Base-by-base conservation (phyloP, 139 green algal genomes). In the Coelastrella sp. region DNA sequence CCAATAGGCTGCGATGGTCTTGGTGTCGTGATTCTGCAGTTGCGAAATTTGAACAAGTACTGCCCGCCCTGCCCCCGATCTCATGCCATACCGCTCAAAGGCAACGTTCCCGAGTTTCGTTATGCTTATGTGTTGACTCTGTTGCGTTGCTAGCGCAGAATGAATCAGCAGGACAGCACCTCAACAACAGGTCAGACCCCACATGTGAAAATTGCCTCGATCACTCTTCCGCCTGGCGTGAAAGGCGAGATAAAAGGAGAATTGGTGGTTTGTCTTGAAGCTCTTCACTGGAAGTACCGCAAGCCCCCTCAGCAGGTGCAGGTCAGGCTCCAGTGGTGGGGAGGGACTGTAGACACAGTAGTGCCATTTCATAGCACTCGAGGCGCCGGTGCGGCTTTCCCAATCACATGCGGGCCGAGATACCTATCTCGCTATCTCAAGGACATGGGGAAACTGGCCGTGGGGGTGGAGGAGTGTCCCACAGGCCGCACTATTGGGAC, bases 251-350 rank as follows among this genome's bases (percentile, higher is more conserved):
- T 83, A 16, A 83, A 82, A 19, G 89, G 89, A 60, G 83, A 86
- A 83, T 65, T 92, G 20, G 66, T 80, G 4, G n/a, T 90, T 2
- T 54, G 20, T 8, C 10, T 92, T 5, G 13, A 92, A 0, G 6
- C 47, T 14, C 83, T 92, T 13, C 13, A 61, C 5, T 92, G 89
- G 89, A 73, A 86, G 7, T 92, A 71, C 54, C 57, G 66, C 64
- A 75, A 73, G 16, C 73, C 86, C 16, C 86, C 86, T 32, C 32
- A 60, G 16, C 76, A 84, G 58, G 32, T 89, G 60, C 83, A 90
- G 65, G 23, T 85, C 61, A 78, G 89, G 19, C 7, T 92, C n/a
- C 10, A 17, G 3, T 92, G 89, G 89, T 92, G 89, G 89, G 89
- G 89, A 11, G 56, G 60, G 7, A 19, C 68, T 57, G 68, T 57